phyloP scores from a whole-genome alignment of 2,329 filamentous ascomycete genomes.

The Pseudopyricularia javanii region DNA sequence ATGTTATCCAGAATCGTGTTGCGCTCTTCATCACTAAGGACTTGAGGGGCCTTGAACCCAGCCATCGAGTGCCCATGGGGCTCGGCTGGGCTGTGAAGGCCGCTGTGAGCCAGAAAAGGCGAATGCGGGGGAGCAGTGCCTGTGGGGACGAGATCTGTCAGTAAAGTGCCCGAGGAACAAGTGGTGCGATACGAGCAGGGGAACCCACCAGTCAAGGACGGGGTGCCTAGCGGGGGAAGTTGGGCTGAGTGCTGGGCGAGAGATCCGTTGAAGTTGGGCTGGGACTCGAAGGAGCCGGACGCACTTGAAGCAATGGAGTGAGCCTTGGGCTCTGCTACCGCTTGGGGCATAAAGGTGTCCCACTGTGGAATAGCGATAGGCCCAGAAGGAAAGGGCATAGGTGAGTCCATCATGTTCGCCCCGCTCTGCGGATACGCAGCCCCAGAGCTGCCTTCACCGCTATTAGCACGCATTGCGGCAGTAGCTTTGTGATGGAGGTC shows the following conservation, averaged over 20 bases:
- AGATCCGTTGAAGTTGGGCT: constrained; percentile 47
- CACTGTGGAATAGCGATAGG: constrained; percentile 78
- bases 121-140: constrained; percentile 64
- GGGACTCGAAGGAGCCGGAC: constrained; percentile 56
- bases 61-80: constrained; percentile 49
- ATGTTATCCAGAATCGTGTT: constrained; percentile 79
- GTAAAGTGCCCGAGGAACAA: constrained; percentile 53
- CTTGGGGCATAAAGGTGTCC: constrained; percentile 73
- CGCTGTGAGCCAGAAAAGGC: constrained; percentile 43
- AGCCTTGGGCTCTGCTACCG: constrained; percentile 59
- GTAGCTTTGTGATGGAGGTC: constrained; percentile 95
- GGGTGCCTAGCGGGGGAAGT: constrained; percentile 57
- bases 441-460: constrained; percentile 41
- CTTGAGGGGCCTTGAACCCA: constrained; percentile 61
- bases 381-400: constrained; percentile 64
- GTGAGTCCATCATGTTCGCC: constrained; percentile 62
- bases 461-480: constrained; percentile 48
- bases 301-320: constrained; percentile 59
- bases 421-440: constrained; percentile 64
- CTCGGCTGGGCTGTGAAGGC: constrained; percentile 54
- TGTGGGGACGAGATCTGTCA: constrained; percentile 46
- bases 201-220: constrained; percentile 45
- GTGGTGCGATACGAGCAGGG: constrained; percentile 25
- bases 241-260: constrained; percentile 48
- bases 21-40: constrained; percentile 74